phyloP scores from a whole-genome alignment of 129 eudicot species.

The Helianthus tuberosus region DNA sequence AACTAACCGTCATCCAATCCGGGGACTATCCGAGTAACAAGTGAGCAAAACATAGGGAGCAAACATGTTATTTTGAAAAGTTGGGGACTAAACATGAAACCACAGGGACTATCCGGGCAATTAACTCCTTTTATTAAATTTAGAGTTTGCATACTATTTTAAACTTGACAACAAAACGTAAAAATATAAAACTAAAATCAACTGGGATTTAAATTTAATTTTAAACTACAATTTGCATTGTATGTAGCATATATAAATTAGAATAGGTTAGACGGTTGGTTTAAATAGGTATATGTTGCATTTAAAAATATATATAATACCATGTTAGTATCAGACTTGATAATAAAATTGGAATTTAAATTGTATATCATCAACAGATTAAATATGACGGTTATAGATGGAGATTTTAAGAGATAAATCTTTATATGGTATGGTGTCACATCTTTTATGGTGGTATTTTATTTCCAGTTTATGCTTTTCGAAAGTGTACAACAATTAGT shows the following conservation, averaged over 20 bases:
- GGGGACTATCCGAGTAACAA: too few species aligned
- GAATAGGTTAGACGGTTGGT: constrained; percentile 20
- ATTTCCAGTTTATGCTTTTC: too few species aligned
- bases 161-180: constrained; percentile 21
- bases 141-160: too few species aligned
- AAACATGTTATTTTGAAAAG: too few species aligned
- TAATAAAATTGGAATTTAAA: too few species aligned
- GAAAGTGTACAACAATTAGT: too few species aligned
- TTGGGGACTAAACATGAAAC: too few species aligned
- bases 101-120: too few species aligned
- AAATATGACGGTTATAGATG: not conserved
- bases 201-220: not conserved
- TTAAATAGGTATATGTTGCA: constrained; percentile 2
- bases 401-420: not conserved
- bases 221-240: not conserved
- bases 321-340: constrained; percentile 7
- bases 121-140: too few species aligned
- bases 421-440: not conserved
- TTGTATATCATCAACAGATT: not conserved
- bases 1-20: too few species aligned
- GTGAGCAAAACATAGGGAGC: too few species aligned
- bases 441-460: too few species aligned
- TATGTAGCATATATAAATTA: not conserved
- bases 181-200: not conserved
- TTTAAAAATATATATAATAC: not conserved